Base-by-base conservation (phyloP, 2,329 filamentous ascomycete species). In the Calonectria hongkongensis region DNA sequence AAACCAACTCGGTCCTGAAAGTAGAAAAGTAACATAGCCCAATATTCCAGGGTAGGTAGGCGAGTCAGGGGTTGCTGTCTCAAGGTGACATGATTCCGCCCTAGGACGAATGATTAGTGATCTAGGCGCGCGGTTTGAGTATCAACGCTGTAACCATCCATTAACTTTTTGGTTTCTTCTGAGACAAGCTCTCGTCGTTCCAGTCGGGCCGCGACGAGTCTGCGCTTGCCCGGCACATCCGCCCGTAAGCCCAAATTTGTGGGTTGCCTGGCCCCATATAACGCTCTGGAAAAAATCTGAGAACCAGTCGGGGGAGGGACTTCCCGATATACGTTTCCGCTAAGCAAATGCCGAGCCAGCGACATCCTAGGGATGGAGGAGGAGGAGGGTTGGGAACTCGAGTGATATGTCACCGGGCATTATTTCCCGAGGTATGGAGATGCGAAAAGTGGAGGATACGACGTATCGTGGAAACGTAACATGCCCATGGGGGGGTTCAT, bases 391-490 rank as follows among this genome's bases (percentile, higher is more conserved):
- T 60, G 27, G 39, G 54, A 25, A 27, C n/a, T 27, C 54, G 3
- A 60, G 33, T 60, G 54, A 60, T 60, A 60, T 41, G 54, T 60
- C 33, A 60, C 41, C 54, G 33, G 54, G 54, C 54, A 60, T 41
- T 60, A 60, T 39, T 41, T 60, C 21, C 54, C 33, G 54, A 60
- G 33, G 13, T 60, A 60, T 60, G 54, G 54, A 60, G 54, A 39
- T 27, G 54, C 30, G 54, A 21, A 39, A 60, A 60, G 54, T 27
- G 36, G 21, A 60, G 54, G 54, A 60, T 60, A 41, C 54, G n/a
- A 60, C 54, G 54, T 36, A 60, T 60, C 54, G 54, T 41, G 33
- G 54, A 60, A 60, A 60, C 54, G 54, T 60, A 60, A 41, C 54
- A 60, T 60, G 54, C 21, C 54, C 54, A 60, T 60, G 54, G 33